phyloP scores from a whole-genome alignment of 2,329 filamentous ascomycete genomes.

The Monosporascus sp. region DNA sequence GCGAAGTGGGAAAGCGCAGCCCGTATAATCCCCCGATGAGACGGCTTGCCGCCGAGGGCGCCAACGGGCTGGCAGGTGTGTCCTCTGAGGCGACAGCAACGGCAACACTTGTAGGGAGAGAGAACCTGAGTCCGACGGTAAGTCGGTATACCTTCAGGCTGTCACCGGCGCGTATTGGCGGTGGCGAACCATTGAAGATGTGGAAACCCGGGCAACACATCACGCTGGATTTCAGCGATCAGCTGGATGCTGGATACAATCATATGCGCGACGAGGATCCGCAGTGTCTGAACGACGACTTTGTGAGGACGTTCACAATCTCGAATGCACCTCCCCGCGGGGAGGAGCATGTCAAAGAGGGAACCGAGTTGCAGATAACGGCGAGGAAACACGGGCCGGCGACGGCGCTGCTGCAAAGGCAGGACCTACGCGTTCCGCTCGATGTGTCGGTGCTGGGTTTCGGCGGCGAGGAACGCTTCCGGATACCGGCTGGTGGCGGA shows the following conservation, averaged over 20 bases:
- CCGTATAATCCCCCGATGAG: conserved; percentile 77
- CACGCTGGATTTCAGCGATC: conserved; percentile 64
- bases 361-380: conserved; percentile 60
- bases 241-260: conserved; percentile 67
- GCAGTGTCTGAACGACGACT: conserved; percentile 76
- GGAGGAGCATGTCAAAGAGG: conserved; percentile 15
- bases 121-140: conserved; percentile 59
- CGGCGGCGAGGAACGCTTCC: conserved; percentile 53
- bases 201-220: conserved; percentile 74
- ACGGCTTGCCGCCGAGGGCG: conserved; percentile 54
- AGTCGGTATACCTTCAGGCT: conserved; percentile 54
- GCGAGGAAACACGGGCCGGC: conserved; percentile 63
- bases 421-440: conserved; percentile 47
- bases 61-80: neutral
- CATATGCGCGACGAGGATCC: conserved; percentile 85
- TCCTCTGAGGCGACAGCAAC: conserved; percentile 16
- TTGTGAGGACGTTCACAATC: conserved; percentile 76
- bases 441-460: conserved; percentile 68
- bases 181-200: conserved; percentile 19
- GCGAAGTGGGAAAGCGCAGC: conserved; percentile 51
- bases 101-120: conserved; percentile 54
- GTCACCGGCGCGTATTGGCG: conserved; percentile 7
- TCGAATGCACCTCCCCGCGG: conserved; percentile 37
- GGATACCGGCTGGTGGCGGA: conserved; percentile 19
- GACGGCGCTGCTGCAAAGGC: conserved; percentile 59